A percentile compares a stretch with the other conserved stretches of the same genome.
Conservation (phyloP, 495 filamentous ascomycete species). For the Penicilliopsis zonata region DNA sequence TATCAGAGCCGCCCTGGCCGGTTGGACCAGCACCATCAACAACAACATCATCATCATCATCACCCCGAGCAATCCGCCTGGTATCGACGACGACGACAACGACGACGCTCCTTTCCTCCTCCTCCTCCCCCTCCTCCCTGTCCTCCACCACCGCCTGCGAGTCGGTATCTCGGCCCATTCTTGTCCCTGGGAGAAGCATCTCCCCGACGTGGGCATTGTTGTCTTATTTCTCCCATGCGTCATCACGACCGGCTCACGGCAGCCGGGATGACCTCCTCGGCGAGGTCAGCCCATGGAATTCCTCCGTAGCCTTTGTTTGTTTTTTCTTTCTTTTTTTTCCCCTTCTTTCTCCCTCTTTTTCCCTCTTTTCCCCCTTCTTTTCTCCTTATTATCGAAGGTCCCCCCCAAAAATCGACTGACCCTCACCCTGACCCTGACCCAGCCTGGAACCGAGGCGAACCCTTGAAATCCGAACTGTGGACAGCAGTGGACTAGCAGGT, state of each 20-base stretch:
- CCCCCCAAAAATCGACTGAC: too few relatives aligned
- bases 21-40: conserved; percentile 10
- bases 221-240: too few relatives aligned
- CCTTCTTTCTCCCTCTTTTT: too few relatives aligned
- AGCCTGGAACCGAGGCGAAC: too few relatives aligned
- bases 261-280: conserved; percentile 34
- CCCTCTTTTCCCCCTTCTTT: background rate
- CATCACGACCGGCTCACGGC: conserved; percentile 22
- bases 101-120: too few relatives aligned
- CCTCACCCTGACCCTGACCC: too few relatives aligned
- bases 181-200: conserved; percentile 6
- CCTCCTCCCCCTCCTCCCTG: too few relatives aligned
- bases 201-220: too few relatives aligned
- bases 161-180: conserved; percentile 13
- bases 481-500: background rate
- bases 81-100: too few relatives aligned
- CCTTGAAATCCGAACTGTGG: background rate
- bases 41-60: conserved; percentile 13
- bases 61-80: conserved; percentile 6
- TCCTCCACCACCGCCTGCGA: conserved; percentile 12
- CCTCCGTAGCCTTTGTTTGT: background rate
- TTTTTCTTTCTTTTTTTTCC: background rate
- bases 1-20: conserved; percentile 45
- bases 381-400: too few relatives aligned
- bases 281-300: conserved; percentile 38